phyloP scores from a whole-genome alignment of 257 asterid species.

The Osmanthus fragrans region DNA sequence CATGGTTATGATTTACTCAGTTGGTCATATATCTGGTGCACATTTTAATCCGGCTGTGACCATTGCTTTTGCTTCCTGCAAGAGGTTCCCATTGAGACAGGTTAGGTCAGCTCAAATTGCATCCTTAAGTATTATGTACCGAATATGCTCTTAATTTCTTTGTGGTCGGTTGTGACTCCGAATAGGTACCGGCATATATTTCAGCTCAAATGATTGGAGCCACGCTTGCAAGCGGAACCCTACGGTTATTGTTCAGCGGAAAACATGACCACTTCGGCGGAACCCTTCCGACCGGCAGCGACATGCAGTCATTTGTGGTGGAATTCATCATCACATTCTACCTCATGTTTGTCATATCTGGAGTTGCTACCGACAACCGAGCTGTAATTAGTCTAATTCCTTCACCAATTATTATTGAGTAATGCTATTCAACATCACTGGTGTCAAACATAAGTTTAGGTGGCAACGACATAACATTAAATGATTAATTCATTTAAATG shows the following conservation, averaged over 20 bases:
- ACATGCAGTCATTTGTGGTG: slow-evolving; percentile 28
- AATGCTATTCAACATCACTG: too few relatives aligned
- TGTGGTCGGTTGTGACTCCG: neutral
- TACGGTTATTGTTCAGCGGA: slow-evolving; percentile 24
- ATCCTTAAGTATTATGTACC: too few relatives aligned
- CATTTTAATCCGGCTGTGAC: slow-evolving; percentile 15
- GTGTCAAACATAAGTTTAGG: too few relatives aligned
- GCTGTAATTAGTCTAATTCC: slow-evolving; percentile 16
- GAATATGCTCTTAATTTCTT: neutral
- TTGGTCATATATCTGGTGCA: slow-evolving; percentile 13
- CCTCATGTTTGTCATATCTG: slow-evolving; percentile 34
- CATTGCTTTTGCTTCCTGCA: slow-evolving; percentile 22
- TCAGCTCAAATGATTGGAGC: slow-evolving; percentile 34
- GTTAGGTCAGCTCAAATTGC: neutral
- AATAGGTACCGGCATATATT: slow-evolving; percentile 22
- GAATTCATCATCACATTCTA: slow-evolving; percentile 37
- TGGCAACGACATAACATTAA: too few relatives aligned
- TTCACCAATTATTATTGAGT: neutral
- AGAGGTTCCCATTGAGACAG: slow-evolving; percentile 28
- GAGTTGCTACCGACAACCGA: slow-evolving; percentile 30
- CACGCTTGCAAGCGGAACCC: slow-evolving; percentile 32
- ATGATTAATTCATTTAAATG: too few relatives aligned
- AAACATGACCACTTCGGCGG: slow-evolving; percentile 31
- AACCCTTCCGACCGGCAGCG: slow-evolving; percentile 33
- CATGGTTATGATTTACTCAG: slow-evolving; percentile 36